Percentiles rank a stretch among this genome's conserved stretches.
phyloP scores from a whole-genome alignment of 2,329 filamentous ascomycete species.

The Aphanocladium album region DNA sequence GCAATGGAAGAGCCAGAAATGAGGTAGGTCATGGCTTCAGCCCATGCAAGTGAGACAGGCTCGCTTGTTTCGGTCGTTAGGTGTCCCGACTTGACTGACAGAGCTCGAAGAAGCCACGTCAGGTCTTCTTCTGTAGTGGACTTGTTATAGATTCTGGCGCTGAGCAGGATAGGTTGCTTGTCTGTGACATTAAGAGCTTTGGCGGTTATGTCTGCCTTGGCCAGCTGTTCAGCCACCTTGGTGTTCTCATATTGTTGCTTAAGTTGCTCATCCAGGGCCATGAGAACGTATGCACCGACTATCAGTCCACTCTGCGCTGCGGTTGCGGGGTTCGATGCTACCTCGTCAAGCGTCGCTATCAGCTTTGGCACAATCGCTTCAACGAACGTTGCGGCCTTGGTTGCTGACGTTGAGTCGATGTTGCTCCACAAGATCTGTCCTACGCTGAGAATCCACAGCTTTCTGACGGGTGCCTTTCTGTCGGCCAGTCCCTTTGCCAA shows the following conservation, averaged over 20 bases:
- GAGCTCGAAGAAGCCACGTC: constrained; percentile 67
- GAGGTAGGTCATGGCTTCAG: constrained; percentile 76
- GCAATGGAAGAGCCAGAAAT: constrained; percentile 60
- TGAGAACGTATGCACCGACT: constrained; percentile 69
- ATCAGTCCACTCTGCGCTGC: constrained; percentile 80
- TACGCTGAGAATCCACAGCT: constrained; percentile 72
- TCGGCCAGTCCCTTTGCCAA: constrained; percentile 79
- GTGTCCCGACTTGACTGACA: constrained; percentile 55
- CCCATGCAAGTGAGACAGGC: constrained; percentile 65
- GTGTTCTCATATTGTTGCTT: constrained; percentile 52
- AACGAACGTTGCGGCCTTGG: constrained; percentile 44
- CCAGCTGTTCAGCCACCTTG: constrained; percentile 37
- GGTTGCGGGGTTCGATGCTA: constrained; percentile 68
- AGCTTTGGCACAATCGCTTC: constrained; percentile 52
- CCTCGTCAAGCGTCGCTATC: constrained; percentile 70
- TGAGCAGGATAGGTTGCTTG: constrained; percentile 84
- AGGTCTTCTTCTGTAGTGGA: constrained; percentile 69
- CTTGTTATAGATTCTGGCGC: constrained; percentile 79
- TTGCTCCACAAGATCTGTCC: constrained; percentile 64
- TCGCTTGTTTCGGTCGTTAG: constrained; percentile 44
- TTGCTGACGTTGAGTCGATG: constrained; percentile 40
- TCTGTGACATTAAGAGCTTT: constrained; percentile 66
- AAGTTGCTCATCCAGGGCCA: constrained; percentile 55
- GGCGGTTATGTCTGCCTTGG: constrained; percentile 57
- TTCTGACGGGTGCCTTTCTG: constrained; percentile 73